Evolutionary conservation across 257 asterid species (phyloP).

Genomic region (Primulina huaijiensis): DNA sequence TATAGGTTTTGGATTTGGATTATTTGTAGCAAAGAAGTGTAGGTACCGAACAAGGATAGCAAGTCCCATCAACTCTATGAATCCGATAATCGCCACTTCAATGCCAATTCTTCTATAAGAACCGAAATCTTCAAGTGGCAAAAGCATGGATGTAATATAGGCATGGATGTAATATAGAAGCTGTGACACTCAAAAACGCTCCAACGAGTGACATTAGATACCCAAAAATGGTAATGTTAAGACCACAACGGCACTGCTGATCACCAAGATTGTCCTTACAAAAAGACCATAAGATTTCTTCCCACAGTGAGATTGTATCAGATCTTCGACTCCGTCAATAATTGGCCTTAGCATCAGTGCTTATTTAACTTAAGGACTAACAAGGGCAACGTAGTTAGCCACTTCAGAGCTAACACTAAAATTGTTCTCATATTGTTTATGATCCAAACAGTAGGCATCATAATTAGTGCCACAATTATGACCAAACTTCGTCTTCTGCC

Average conservation of each 20-base stretch:
- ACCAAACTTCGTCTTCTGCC: slow-evolving; percentile 41
- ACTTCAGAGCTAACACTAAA: slow-evolving; percentile 39
- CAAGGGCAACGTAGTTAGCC: slow-evolving; percentile 51
- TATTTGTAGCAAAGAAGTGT: slow-evolving; percentile 25
- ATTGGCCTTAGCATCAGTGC: slow-evolving; percentile 55
- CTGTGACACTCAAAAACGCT: slow-evolving; percentile 34
- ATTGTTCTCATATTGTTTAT: too few relatives aligned
- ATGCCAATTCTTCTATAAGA: neutral
- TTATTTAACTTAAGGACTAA: slow-evolving; percentile 67
- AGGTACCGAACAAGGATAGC: slow-evolving; percentile 32
- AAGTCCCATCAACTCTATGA: slow-evolving; percentile 26
- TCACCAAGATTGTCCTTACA: slow-evolving; percentile 32
- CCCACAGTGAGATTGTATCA: slow-evolving; percentile 7
- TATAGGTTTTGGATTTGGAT: slow-evolving; percentile 11
- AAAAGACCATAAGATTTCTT: slow-evolving; percentile 24
- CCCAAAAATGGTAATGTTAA: slow-evolving; percentile 28
- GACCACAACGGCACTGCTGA: slow-evolving; percentile 28
- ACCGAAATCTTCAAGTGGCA: slow-evolving; percentile 44
- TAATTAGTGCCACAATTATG: slow-evolving; percentile 32
- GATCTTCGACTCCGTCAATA: slow-evolving; percentile 32
- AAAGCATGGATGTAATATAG: slow-evolving; percentile 47
- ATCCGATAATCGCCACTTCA: slow-evolving; percentile 15
- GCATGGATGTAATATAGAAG: slow-evolving; percentile 47
- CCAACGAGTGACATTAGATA: slow-evolving; percentile 55
- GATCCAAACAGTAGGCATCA: slow-evolving; percentile 32